These are phyloP conservation scores for Ceratobasidium sp. DNA, from an alignment of 1,284 basidiomycete genomes.

Conservation along the genomic window DNA sequence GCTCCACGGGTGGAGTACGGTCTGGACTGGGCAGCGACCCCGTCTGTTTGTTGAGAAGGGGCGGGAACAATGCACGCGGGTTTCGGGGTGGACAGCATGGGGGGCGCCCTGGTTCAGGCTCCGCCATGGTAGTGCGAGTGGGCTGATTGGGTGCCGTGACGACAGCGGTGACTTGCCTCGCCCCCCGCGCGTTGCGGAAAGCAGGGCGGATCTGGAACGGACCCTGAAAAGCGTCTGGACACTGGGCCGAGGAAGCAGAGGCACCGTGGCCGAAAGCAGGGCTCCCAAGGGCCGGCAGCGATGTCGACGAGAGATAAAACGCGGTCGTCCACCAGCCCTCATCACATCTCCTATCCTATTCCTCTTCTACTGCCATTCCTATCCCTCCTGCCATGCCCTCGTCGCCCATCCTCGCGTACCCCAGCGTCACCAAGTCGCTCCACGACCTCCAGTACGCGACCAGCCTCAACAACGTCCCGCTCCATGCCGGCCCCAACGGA, in stretches of 20 bases:
- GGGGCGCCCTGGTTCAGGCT: background rate
- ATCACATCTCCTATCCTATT: background rate
- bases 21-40: background rate
- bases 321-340: too few relatives aligned
- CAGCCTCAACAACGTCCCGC: conserved; percentile 44
- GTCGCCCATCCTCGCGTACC: conserved; percentile 44
- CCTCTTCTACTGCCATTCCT: background rate
- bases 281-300: background rate
- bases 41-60: background rate
- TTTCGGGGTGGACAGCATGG: conserved; percentile 5
- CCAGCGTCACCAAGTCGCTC: conserved; percentile 43
- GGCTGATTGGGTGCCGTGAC: background rate
- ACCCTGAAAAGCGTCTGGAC: conserved; percentile 20
- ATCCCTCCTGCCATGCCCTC: conserved; percentile 16
- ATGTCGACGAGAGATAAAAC: conserved; percentile 13
- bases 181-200: background rate
- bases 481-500: conserved; percentile 45
- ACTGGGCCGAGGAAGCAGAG: conserved; percentile 26
- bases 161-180: background rate
- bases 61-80: conserved; percentile 6
- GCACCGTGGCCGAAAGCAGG: conserved; percentile 19
- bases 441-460: conserved; percentile 45
- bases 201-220: background rate
- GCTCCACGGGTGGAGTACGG: background rate
- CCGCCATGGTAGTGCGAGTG: background rate